phyloP scores from a whole-genome alignment of 371 early-diverging fungal genomes.

The Lichtheimia ramosa region DNA sequence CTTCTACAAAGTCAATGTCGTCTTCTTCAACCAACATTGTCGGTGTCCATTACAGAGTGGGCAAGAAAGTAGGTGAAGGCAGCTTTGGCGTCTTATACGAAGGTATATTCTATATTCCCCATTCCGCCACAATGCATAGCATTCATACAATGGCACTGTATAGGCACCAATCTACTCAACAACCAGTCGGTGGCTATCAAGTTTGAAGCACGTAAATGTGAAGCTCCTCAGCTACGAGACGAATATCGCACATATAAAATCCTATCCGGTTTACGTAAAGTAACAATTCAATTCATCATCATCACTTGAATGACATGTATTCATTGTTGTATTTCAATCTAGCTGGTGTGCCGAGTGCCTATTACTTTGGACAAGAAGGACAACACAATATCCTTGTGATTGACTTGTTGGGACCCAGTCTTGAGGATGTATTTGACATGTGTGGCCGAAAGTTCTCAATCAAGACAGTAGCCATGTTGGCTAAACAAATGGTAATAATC shows the following conservation, averaged over 20 bases:
- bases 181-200: conserved; percentile 85
- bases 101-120: conserved; percentile 53
- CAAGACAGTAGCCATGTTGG: conserved; percentile 96
- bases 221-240: conserved; percentile 87
- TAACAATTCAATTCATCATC: conserved; percentile 66
- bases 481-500: conserved; percentile 88
- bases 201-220: conserved; percentile 84
- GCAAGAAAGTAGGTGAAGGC: conserved; percentile 96
- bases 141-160: not conserved
- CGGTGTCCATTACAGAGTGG: conserved; percentile 94
- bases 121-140: conserved; percentile 5
- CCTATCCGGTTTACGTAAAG: conserved; percentile 63
- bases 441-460: conserved; percentile 89
- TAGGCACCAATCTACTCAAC: conserved; percentile 60
- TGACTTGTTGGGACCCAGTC: conserved; percentile 96
- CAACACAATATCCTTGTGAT: conserved; percentile 95
- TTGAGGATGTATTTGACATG: conserved; percentile 97
- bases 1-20: conserved; percentile 7
- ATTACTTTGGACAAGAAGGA: conserved; percentile 97
- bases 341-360: conserved; percentile 73
- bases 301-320: conserved; percentile 18
- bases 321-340: not conserved
- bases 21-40: conserved; percentile 58
- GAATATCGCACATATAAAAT: conserved; percentile 87
- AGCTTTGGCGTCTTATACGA: conserved; percentile 97